These are phyloP conservation scores for Fusarium metavorans DNA, from an alignment of 2,329 filamentous ascomycete species.

Conservation along the genomic window DNA sequence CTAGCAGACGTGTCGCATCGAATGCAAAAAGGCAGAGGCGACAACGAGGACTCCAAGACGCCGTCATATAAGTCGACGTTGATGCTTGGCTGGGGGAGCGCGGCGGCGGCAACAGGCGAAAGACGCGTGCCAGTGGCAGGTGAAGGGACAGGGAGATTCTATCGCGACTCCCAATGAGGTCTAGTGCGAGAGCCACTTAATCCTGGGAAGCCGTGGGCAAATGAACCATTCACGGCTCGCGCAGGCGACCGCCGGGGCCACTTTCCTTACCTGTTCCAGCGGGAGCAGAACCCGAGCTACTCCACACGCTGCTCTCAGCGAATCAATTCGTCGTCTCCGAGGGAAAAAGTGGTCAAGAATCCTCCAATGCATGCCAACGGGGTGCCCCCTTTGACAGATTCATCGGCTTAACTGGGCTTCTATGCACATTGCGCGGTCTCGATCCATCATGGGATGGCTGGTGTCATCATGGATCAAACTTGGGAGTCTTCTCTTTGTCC, in stretches of 20 bases:
- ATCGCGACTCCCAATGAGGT: constrained; percentile 45
- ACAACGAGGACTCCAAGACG: constrained; percentile 12
- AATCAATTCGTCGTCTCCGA: constrained; percentile 16
- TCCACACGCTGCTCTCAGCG: constrained; percentile 26
- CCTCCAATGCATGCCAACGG: constrained; percentile 22
- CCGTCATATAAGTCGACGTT: constrained; percentile 35
- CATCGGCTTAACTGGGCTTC: not conserved
- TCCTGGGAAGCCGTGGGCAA: constrained; percentile 33
- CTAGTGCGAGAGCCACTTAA: constrained; percentile 41
- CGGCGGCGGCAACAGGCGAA: constrained; percentile 32
- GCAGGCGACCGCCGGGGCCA: constrained; percentile 26
- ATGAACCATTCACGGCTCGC: constrained; percentile 36
- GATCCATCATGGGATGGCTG: constrained; percentile 31
- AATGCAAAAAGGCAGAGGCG: constrained; percentile 12
- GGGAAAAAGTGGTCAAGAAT: constrained; percentile 15
- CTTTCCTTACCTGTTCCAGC: constrained; percentile 18
- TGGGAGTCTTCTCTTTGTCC: not conserved
- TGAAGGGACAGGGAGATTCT: constrained; percentile 46
- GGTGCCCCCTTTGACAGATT: constrained; percentile 21
- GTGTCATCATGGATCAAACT: constrained; percentile 31
- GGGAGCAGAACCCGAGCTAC: constrained; percentile 12
- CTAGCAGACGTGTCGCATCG: constrained; percentile 16
- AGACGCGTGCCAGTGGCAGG: constrained; percentile 48
- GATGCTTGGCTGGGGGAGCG: constrained; percentile 33
- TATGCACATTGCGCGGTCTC: constrained; percentile 15